Evolutionary conservation across 1,139 yeast genomes (phyloP).

Genomic region (Wickerhamomyces sp.): DNA sequence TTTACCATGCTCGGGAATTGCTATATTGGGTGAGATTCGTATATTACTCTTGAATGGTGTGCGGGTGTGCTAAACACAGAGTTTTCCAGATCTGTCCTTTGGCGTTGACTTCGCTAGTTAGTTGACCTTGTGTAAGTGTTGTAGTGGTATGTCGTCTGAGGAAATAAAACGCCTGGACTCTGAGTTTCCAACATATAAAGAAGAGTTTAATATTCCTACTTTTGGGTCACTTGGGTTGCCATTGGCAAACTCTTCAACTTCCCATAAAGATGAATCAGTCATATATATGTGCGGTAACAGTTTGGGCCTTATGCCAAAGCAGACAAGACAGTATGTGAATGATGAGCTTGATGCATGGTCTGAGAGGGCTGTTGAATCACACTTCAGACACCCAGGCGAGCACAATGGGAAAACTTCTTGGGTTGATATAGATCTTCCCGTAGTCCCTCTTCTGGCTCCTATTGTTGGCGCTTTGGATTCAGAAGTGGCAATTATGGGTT

Average conservation of each 20-base stretch:
- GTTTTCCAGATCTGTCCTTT: too few species aligned
- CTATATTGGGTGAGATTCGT: too few species aligned
- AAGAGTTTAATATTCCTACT: constrained; percentile 58
- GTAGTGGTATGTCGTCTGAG: too few species aligned
- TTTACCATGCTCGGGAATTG: too few species aligned
- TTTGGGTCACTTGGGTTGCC: constrained; percentile 47
- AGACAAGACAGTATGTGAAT: constrained; percentile 51
- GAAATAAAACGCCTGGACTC: too few species aligned
- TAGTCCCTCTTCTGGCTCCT: constrained; percentile 62
- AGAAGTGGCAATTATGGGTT: constrained; percentile 87
- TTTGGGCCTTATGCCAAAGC: constrained; percentile 79
- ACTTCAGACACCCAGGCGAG: constrained; percentile 63
- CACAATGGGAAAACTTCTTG: constrained; percentile 50
- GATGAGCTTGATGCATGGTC: constrained; percentile 82
- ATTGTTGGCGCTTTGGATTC: constrained; percentile 67
- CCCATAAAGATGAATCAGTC: constrained; percentile 18
- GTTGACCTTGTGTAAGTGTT: too few species aligned
- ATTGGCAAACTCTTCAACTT: constrained; percentile 10
- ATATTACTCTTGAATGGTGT: too few species aligned
- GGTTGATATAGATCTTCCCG: constrained; percentile 81
- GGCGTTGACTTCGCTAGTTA: too few species aligned
- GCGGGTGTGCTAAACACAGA: too few species aligned
- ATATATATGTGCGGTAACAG: constrained; percentile 84
- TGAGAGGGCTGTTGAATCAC: constrained; percentile 76
- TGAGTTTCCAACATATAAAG: constrained; percentile 33